Conservation (phyloP, 202 grass and related monocot species). For the Alloteropsis angusta region DNA sequence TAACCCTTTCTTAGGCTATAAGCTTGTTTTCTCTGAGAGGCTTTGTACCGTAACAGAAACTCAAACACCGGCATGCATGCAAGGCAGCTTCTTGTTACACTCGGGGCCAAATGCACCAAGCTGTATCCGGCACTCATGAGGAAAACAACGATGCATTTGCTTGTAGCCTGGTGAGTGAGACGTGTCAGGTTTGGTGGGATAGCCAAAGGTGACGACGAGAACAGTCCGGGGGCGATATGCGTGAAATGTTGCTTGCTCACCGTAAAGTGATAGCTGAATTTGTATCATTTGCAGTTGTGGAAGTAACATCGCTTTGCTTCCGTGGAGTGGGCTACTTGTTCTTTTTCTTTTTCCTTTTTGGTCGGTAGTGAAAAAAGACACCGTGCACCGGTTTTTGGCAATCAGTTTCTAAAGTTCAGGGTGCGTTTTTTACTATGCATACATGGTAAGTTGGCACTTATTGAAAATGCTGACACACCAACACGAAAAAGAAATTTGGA, state of each 20-base stretch:
- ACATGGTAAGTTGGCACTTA: neutral
- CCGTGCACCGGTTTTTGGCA: neutral
- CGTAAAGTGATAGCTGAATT: neutral
- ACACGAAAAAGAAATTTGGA: neutral
- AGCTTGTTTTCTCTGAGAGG: too few relatives aligned
- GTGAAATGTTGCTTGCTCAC: neutral
- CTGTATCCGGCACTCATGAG: neutral
- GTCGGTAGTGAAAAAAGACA: neutral
- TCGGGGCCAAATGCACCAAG: too few relatives aligned
- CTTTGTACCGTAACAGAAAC: too few relatives aligned
- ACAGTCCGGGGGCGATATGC: neutral
- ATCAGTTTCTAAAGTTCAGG: neutral
- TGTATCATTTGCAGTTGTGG: neutral
- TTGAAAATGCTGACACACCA: neutral
- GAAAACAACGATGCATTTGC: neutral
- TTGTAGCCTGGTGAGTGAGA: neutral
- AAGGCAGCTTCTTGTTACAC: too few relatives aligned
- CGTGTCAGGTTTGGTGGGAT: neutral
- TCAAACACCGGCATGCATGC: too few relatives aligned
- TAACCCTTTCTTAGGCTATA: too few relatives aligned
- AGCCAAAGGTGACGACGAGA: neutral
- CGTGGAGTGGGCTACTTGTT: neutral
- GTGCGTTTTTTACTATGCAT: neutral
- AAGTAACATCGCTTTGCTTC: neutral
- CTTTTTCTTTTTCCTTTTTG: neutral